Base-by-base conservation (phyloP, 2,329 filamentous ascomycete species). In the Capronia coronata region DNA sequence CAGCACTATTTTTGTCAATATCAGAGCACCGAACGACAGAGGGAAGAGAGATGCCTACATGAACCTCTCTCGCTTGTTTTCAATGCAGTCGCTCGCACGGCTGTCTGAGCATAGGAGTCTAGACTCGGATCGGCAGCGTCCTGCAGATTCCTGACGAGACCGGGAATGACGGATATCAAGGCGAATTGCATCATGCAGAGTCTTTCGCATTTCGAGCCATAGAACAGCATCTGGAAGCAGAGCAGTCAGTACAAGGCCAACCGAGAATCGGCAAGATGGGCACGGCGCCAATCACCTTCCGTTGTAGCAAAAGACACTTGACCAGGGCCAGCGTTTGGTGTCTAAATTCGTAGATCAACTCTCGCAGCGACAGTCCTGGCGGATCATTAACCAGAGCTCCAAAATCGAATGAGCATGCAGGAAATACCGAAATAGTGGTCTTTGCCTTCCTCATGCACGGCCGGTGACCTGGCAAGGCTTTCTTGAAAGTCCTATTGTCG, bases 161-260 rank as follows among this genome's bases (percentile, higher is more conserved):
- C 89, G 40, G 93, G 93, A 71, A 98, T 94, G 63, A 98, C 75
- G 46, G 91, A 96, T 60, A 98, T 84, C 39, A 98, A 78, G 37
- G 91, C 93, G 71, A 97, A 98, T 68, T 98, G 93, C 70, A 95
- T 90, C 86, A 97, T 94, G 77, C 93, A 98, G 59, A 98, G 73
- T 57, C 86, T 80, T 68, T 98, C 93, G 68, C 93, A 97, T 61
- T 89, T 83, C n/a, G 91, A 89, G 55, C 93, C 90, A 63, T 97
- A 98, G 72, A 98, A 97, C 46, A 98, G 82, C 86, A 97, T 97
- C 90, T 95, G 60, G 7, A 14, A 13, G 6, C 8, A n/a, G 13
- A 6, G 10, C 13, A 34, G 30, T n/a, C 30, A 34, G 6, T 34
- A 34, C 13, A 13, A 34, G 14, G 30, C 30, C 9, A 37, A 30